Evolutionary conservation across 805 yeast genomes (phyloP).

Genomic region (Ogataea degrootiae): DNA sequence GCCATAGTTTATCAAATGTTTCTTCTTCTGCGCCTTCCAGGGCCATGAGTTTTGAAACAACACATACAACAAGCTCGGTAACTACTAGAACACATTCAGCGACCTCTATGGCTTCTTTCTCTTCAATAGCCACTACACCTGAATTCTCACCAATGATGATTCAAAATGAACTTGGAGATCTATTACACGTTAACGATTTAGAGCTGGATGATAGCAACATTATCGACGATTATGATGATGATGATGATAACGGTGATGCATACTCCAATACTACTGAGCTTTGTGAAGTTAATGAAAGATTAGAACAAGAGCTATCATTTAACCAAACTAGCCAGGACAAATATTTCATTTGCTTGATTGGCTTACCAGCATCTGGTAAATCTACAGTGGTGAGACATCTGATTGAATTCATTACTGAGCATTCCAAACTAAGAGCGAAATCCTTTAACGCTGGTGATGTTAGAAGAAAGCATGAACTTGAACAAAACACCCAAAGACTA

Average conservation of each 20-base stretch:
- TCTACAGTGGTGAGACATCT: conserved; percentile 39
- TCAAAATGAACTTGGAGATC: conserved; percentile 25
- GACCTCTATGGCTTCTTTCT: conserved; percentile 15
- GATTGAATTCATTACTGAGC: conserved; percentile 16
- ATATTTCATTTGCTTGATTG: conserved; percentile 48
- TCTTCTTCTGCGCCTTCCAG: neutral
- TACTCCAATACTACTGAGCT: conserved; percentile 1
- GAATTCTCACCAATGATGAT: conserved; percentile 28
- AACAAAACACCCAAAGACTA: conserved; percentile 20
- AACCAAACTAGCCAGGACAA: conserved; percentile 15
- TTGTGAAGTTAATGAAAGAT: neutral
- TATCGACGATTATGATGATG: conserved; percentile 8
- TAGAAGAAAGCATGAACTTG: conserved; percentile 34
- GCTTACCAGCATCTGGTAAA: conserved; percentile 93
- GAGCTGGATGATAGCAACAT: conserved; percentile 16
- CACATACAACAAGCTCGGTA: neutral
- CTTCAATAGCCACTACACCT: conserved; percentile 26
- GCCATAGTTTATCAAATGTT: neutral
- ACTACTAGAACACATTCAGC: conserved; percentile 16
- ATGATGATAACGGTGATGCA: conserved; percentile 3
- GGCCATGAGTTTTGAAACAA: neutral
- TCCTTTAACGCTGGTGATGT: conserved; percentile 51
- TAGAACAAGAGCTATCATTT: neutral
- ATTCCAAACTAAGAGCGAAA: conserved; percentile 19
- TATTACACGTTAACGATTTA: conserved; percentile 19